Conservation (phyloP, 148 eudicot species). For the Oxyria digyna region DNA sequence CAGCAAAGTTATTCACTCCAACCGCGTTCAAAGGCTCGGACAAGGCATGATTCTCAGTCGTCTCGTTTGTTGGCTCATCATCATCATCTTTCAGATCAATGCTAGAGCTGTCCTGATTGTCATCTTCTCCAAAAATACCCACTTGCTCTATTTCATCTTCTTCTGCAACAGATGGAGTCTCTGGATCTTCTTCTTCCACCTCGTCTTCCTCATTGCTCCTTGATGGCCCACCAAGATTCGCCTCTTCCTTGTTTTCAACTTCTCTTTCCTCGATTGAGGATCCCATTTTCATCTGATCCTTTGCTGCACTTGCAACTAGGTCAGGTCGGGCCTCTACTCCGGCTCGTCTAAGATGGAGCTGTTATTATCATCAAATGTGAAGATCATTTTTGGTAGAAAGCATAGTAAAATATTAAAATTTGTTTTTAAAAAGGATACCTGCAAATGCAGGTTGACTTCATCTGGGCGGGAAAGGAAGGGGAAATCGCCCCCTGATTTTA, state of each 20-base stretch:
- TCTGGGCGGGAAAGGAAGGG: slow-evolving; percentile 94
- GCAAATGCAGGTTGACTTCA: slow-evolving; percentile 97
- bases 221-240: neutral
- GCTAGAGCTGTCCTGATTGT: too few species aligned
- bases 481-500: slow-evolving; percentile 92
- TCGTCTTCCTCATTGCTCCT: slow-evolving; percentile 24
- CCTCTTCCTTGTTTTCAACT: slow-evolving; percentile 13
- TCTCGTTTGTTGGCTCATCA: too few species aligned
- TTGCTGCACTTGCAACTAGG: slow-evolving; percentile 36
- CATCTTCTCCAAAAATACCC: too few species aligned
- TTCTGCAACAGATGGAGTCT: slow-evolving; percentile 22
- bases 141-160: too few species aligned
- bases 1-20: too few species aligned
- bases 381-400: too few species aligned
- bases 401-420: too few species aligned
- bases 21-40: too few species aligned
- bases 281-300: neutral
- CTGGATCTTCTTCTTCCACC: neutral
- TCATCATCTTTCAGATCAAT: too few species aligned
- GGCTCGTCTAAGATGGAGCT: slow-evolving; percentile 91
- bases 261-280: neutral
- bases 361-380: slow-evolving; percentile 11
- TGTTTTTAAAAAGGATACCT: slow-evolving; percentile 28
- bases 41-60: too few species aligned
- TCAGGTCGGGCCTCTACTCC: slow-evolving; percentile 81